Conservation (phyloP, 1,284 basidiomycete genomes). For the Ganoderma leucocontextum region DNA sequence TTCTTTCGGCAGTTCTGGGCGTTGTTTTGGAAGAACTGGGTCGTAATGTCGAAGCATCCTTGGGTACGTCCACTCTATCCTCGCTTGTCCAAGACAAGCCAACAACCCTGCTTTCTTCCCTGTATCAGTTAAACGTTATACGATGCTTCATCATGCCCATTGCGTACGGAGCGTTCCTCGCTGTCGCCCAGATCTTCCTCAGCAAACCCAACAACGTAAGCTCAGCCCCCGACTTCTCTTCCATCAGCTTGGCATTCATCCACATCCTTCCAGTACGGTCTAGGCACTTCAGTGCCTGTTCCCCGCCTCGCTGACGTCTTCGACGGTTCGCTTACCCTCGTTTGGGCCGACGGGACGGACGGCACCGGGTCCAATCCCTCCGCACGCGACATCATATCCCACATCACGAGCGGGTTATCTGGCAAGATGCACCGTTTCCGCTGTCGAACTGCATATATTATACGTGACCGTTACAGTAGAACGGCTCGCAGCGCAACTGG, state of each 20-base stretch:
- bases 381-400: conserved; percentile 64
- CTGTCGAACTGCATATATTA: no score
- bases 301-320: conserved; percentile 58
- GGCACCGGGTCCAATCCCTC: conserved; percentile 54
- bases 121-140: conserved; percentile 64
- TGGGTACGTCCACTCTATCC: conserved; percentile 48
- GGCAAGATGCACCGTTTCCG: no score
- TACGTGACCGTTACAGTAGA: no score
- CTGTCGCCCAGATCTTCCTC: conserved; percentile 68
- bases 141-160: conserved; percentile 76
- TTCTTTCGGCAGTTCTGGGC: conserved; percentile 72
- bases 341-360: conserved; percentile 72
- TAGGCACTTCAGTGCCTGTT: conserved; percentile 64
- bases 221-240: conserved; percentile 20
- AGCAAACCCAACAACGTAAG: conserved; percentile 63
- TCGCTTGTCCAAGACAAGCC: background rate
- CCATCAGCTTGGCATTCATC: background rate
- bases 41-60: conserved; percentile 68
- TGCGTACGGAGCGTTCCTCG: conserved; percentile 73
- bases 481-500: no score
- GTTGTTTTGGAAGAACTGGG: conserved; percentile 81
- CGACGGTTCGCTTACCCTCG: conserved; percentile 58
- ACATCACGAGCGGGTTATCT: conserved; percentile 62
- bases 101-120: background rate
- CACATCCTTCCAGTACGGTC: conserved; percentile 58